A percentile compares a stretch with the other conserved stretches of the same genome.
Evolutionary conservation across 108 stramenopile genomes (phyloP).

Genomic region (Cyclotella kingstonii): DNA sequence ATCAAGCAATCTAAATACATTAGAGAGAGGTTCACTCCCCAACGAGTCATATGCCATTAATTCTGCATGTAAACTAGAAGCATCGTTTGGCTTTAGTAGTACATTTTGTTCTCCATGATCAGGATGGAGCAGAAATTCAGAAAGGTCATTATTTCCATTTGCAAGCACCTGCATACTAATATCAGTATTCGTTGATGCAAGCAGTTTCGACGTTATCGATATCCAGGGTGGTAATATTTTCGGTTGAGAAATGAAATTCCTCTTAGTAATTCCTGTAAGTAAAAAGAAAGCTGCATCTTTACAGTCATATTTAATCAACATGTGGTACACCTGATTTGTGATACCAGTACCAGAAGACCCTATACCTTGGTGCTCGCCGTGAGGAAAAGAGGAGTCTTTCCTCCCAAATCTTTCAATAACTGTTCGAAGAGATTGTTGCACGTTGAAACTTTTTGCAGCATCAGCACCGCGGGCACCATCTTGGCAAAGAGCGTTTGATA

Average conservation of each 20-base stretch:
- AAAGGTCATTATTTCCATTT: constrained; percentile 66
- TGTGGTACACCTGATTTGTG: constrained; percentile 60
- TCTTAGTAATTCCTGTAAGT: constrained; percentile 57
- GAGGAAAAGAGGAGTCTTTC: constrained; percentile 66
- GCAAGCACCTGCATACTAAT: constrained; percentile 58
- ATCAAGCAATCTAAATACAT: constrained; percentile 68
- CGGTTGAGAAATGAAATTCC: constrained; percentile 47
- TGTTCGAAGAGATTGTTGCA: constrained; percentile 49
- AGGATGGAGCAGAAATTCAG: constrained; percentile 58
- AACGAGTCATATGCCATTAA: constrained; percentile 52
- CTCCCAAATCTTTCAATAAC: constrained; percentile 83
- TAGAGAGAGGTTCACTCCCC: constrained; percentile 28
- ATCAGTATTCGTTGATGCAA: constrained; percentile 52
- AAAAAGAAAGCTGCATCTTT: constrained; percentile 68
- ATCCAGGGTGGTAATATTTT: constrained; percentile 69
- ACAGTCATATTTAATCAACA: constrained; percentile 54
- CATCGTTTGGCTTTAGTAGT: constrained; percentile 58
- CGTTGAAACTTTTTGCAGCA: constrained; percentile 13
- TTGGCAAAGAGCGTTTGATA: constrained; percentile 78
- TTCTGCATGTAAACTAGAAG: constrained; percentile 43
- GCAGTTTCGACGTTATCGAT: constrained; percentile 57
- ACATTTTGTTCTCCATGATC: constrained; percentile 48
- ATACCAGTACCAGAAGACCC: constrained; percentile 69
- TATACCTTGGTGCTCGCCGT: constrained; percentile 76
- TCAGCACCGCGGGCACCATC: constrained; percentile 40